Percentiles rank a stretch among this genome's conserved stretches.
These are phyloP conservation scores for Spathaspora hagerdaliae DNA, from an alignment of 805 yeast species.

Conservation along the genomic window DNA sequence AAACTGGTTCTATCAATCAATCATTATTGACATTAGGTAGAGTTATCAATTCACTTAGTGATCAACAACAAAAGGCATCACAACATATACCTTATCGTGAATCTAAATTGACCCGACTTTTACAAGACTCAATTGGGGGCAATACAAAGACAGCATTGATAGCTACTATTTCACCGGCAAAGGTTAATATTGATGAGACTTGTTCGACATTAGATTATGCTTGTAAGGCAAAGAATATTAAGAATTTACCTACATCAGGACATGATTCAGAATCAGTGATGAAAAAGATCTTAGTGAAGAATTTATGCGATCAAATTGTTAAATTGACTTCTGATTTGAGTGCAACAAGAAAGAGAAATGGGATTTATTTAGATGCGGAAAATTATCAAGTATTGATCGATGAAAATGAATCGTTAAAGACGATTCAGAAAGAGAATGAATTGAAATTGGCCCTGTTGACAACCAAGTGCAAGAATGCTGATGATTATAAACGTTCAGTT, in stretches of 20 bases:
- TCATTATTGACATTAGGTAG: slow-evolving; percentile 83
- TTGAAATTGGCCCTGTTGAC: slow-evolving; percentile 8
- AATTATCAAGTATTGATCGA: slow-evolving; percentile 39
- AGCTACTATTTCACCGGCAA: slow-evolving; percentile 85
- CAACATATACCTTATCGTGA: slow-evolving; percentile 83
- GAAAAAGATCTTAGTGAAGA: slow-evolving; percentile 54
- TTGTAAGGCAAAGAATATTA: slow-evolving; percentile 76
- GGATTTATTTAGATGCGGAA: slow-evolving; percentile 57
- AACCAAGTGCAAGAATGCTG: not conserved
- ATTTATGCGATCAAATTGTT: slow-evolving; percentile 50
- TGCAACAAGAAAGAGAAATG: slow-evolving; percentile 62
- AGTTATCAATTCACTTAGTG: slow-evolving; percentile 63
- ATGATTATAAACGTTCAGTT: not conserved
- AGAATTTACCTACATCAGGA: slow-evolving; percentile 53
- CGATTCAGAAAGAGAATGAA: slow-evolving; percentile 17
- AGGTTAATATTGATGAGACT: slow-evolving; percentile 74
- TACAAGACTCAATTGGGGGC: slow-evolving; percentile 85
- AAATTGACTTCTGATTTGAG: slow-evolving; percentile 54
- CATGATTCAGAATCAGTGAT: slow-evolving; percentile 35
- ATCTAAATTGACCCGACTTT: slow-evolving; percentile 67
- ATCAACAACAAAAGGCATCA: slow-evolving; percentile 11
- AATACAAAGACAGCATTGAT: slow-evolving; percentile 81
- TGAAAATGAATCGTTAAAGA: slow-evolving; percentile 24
- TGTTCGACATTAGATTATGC: slow-evolving; percentile 85
- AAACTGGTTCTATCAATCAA: slow-evolving; percentile 91